phyloP scores from a whole-genome alignment of 2,329 filamentous ascomycete genomes.

The Pseudocercospora musae region DNA sequence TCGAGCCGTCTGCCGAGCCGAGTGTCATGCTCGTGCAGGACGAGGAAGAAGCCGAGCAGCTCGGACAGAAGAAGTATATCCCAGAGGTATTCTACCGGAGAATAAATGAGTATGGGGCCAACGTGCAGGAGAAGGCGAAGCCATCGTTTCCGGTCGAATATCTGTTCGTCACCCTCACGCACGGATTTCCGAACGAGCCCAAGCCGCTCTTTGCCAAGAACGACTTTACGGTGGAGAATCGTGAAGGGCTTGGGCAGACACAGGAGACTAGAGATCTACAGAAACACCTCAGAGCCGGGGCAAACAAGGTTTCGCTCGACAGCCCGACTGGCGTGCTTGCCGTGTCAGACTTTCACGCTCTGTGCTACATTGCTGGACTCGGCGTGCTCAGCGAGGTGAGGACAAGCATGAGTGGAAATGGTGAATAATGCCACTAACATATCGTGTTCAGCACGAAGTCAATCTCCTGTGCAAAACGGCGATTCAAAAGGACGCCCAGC shows the following conservation, averaged over 20 bases:
- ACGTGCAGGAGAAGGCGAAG: conserved; percentile 95
- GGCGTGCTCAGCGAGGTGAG: conserved; percentile 78
- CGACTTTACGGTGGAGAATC: conserved; percentile 85
- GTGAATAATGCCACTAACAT: conserved; percentile 11
- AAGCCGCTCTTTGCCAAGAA: conserved; percentile 75
- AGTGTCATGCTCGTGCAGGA: conserved; percentile 90
- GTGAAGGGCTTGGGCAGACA: conserved; percentile 77
- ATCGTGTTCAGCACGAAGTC: conserved; percentile 72
- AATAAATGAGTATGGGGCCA: conserved; percentile 94
- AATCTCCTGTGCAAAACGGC: conserved; percentile 80
- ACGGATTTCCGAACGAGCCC: conserved; percentile 70
- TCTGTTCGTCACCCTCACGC: conserved; percentile 89
- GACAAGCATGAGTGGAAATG: neutral
- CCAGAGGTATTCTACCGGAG: conserved; percentile 95
- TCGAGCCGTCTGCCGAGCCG: conserved; percentile 92
- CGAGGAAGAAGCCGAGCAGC: conserved; percentile 76
- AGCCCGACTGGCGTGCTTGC: conserved; percentile 63
- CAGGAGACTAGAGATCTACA: conserved; percentile 71
- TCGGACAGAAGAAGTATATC: conserved; percentile 76
- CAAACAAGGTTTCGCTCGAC: conserved; percentile 49
- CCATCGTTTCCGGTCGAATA: conserved; percentile 96
- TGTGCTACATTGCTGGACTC: conserved; percentile 81
- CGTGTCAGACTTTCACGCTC: conserved; percentile 88
- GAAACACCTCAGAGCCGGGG: conserved; percentile 64
- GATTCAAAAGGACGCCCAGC: conserved; percentile 72